Base-by-base conservation (phyloP, 441 rosid species). In the Erodium moschatum region DNA sequence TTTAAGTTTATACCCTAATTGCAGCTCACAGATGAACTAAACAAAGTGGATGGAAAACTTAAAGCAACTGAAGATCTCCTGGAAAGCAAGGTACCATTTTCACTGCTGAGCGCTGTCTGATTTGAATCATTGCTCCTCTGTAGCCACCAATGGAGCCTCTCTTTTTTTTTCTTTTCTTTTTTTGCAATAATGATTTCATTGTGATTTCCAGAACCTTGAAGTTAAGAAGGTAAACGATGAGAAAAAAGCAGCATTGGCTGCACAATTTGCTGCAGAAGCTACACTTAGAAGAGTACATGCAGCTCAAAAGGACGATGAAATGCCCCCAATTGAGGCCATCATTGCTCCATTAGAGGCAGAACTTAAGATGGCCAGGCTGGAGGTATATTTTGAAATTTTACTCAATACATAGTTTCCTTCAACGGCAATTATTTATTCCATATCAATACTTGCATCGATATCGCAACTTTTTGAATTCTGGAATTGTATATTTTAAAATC, bases 311-410 rank as follows among this genome's bases (percentile, higher is more conserved):
- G 78, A 75, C 42, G 78, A 75, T 54, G 78, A 75, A 29, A 75
- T 75, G 78, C 78, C 78, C 56, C 78, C 78, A 20, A 75, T 75
- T 64, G 78, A 75, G 78, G 78, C 78, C 58, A 75, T 75, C 38
- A 75, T 75, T 27, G 64, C 78, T 11, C 78, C 78, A 15, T 71
- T 75, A 1, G 78, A 75, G 72, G 78, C 78, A 40, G 78, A 75
- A 69, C 78, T 75, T 67, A 75, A 75, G 72, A 74, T 75, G 33
- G 72, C 78, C 61, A 67, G 78, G 58, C 19, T 71, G n/a, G 85
- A 84, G 85, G 85, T 84, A 70, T 50, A 54, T 42, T 74, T 62
- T 56, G 64, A 48, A 67, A 16, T 12, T 67, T 67, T 72, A 12
- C 67, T 63, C 19, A 38, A 48, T 38, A 16, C 20, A 15, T 29